Percentiles rank a stretch among this genome's conserved stretches.
phyloP scores from a whole-genome alignment of 108 stramenopile genomes.

The Skeletonema tropicum region DNA sequence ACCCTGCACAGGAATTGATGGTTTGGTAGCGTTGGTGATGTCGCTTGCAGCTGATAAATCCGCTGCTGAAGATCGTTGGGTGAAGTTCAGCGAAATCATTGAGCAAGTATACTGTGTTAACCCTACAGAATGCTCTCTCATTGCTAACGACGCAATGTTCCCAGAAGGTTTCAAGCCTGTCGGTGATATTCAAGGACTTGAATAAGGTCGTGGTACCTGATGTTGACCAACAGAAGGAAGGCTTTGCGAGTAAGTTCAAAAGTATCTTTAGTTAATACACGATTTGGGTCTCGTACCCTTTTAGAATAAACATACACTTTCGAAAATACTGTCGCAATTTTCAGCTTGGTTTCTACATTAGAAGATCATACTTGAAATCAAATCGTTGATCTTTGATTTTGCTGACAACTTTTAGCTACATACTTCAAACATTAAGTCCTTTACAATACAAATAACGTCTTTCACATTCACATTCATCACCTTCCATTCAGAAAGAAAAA shows the following conservation, averaged over 20 bases:
- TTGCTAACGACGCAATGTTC: constrained; percentile 55
- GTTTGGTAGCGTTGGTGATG: constrained; percentile 95
- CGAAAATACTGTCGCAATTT: neutral
- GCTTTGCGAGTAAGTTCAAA: constrained; percentile 31
- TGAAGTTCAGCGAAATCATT: constrained; percentile 85
- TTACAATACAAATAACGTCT: constrained; percentile 4
- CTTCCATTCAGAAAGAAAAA: neutral
- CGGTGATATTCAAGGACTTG: constrained; percentile 59
- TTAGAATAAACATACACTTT: neutral
- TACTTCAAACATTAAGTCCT: neutral
- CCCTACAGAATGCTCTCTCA: constrained; percentile 61
- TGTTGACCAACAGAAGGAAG: constrained; percentile 47
- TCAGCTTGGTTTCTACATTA: neutral
- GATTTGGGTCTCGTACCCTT: neutral
- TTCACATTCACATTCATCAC: neutral
- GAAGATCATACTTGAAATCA: neutral
- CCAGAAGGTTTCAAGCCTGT: constrained; percentile 73
- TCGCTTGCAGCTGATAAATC: constrained; percentile 92
- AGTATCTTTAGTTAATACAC: constrained; percentile 17
- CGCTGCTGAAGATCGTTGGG: constrained; percentile 88
- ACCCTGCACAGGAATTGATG: constrained; percentile 96
- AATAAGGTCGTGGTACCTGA: constrained; percentile 58
- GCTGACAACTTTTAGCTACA: neutral
- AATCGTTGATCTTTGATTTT: neutral
- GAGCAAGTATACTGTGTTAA: constrained; percentile 68